Percentiles rank a stretch among this genome's conserved stretches.
Evolutionary conservation across 225 moss, liverwort and hornwort genomes (phyloP).

Genomic region (Straminergon stramineum): DNA sequence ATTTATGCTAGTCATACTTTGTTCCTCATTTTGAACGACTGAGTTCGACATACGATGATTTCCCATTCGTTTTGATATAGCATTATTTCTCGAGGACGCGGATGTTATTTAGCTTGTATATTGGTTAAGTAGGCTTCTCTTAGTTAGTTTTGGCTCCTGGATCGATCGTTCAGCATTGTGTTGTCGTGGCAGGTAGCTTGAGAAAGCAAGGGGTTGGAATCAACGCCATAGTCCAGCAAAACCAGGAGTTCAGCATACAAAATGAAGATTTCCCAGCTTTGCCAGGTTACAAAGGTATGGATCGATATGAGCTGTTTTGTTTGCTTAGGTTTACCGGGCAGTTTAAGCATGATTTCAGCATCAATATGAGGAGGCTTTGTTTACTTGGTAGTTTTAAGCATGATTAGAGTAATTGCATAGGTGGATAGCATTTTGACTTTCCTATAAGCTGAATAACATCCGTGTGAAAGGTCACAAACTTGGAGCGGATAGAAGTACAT

Average conservation of each 20-base stretch:
- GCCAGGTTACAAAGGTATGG: conserved; percentile 91
- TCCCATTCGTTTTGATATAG: background rate
- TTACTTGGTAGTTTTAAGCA: background rate
- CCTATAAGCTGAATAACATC: background rate
- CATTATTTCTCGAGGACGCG: background rate
- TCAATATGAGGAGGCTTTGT: no score
- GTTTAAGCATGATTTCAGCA: background rate
- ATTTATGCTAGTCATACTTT: background rate
- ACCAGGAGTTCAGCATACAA: conserved; percentile 99
- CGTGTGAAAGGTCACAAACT: background rate
- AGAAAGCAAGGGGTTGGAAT: conserved; percentile 99
- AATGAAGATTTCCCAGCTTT: conserved; percentile 99
- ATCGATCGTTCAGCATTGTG: background rate
- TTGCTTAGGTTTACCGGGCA: background rate
- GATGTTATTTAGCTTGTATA: background rate
- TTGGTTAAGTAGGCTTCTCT: background rate
- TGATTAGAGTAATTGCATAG: background rate
- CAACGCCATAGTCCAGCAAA: conserved; percentile 97
- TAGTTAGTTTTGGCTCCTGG: background rate
- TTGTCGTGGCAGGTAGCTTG: conserved; percentile 62
- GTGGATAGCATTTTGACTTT: background rate
- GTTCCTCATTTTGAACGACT: background rate
- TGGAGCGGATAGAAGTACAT: background rate
- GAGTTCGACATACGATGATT: background rate
- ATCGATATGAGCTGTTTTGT: background rate